Evolutionary conservation across 2,329 filamentous ascomycete species (phyloP).

Genomic region (Pyrenophora tritici-repentis): DNA sequence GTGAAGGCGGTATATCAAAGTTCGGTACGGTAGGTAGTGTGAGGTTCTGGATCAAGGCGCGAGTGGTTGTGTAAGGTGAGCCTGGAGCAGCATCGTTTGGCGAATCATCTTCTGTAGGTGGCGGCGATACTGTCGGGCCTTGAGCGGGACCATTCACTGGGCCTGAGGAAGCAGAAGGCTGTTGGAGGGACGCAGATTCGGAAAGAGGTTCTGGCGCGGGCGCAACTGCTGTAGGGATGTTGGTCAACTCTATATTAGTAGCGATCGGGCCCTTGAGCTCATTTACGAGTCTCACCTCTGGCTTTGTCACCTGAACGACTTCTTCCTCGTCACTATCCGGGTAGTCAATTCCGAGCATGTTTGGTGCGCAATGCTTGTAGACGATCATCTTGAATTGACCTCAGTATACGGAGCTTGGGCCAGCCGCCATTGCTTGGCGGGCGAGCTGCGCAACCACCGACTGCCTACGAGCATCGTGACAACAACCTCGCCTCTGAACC

Average conservation of each 20-base stretch:
- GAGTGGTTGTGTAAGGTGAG: slow-evolving; percentile 71
- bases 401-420: slow-evolving; percentile 37
- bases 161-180: slow-evolving; percentile 10
- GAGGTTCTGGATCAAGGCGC: slow-evolving; percentile 69
- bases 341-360: slow-evolving; percentile 51
- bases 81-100: slow-evolving; percentile 33
- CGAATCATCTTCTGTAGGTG: slow-evolving; percentile 19
- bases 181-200: slow-evolving; percentile 12
- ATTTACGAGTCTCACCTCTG: slow-evolving; percentile 48
- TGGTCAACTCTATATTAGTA: slow-evolving; percentile 52
- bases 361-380: slow-evolving; percentile 14
- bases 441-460: slow-evolving; percentile 30
- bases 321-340: slow-evolving; percentile 56
- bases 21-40: slow-evolving; percentile 75
- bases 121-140: slow-evolving; percentile 34
- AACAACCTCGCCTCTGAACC: slow-evolving; percentile 28
- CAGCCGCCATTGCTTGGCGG: slow-evolving; percentile 21
- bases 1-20: slow-evolving; percentile 75
- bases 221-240: slow-evolving; percentile 23
- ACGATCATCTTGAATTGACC: slow-evolving; percentile 3
- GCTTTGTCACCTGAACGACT: slow-evolving; percentile 31
- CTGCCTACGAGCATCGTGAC: slow-evolving; percentile 36
- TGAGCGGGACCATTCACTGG: slow-evolving; percentile 33
- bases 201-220: slow-evolving; percentile 15
- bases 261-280: slow-evolving; percentile 47